Evolutionary conservation across 1,139 yeast species (phyloP).

Genomic region (Blastobotrys proliferans): DNA sequence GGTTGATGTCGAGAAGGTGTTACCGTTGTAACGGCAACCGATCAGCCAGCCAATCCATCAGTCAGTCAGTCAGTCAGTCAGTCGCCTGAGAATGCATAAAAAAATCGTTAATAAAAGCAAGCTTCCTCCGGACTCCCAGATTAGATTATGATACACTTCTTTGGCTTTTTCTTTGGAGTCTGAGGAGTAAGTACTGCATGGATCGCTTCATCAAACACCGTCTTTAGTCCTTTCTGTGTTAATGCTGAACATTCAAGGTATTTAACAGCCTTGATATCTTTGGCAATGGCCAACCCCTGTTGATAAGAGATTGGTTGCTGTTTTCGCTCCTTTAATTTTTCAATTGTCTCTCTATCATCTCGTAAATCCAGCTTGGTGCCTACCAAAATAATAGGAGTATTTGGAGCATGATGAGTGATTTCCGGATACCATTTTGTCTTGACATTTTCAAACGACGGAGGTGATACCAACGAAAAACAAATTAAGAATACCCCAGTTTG

Average conservation of each 20-base stretch:
- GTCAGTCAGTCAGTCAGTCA: no score
- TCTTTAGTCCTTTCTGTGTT: slow-evolving; percentile 72
- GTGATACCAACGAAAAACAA: slow-evolving; percentile 83
- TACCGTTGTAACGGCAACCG: no score
- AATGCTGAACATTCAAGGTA: slow-evolving; percentile 91
- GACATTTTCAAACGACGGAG: slow-evolving; percentile 76
- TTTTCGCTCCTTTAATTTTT: slow-evolving; percentile 61
- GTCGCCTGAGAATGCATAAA: background rate
- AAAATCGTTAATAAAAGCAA: background rate
- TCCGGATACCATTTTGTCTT: slow-evolving; percentile 77
- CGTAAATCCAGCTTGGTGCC: slow-evolving; percentile 87
- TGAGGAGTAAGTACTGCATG: slow-evolving; percentile 62
- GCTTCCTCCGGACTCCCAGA: background rate
- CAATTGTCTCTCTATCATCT: slow-evolving; percentile 73
- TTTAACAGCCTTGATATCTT: slow-evolving; percentile 66
- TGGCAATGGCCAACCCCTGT: slow-evolving; percentile 66
- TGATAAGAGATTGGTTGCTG: slow-evolving; percentile 56
- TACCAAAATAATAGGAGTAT: slow-evolving; percentile 68
- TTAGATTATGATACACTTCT: slow-evolving; percentile 72
- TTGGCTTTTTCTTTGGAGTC: slow-evolving; percentile 35
- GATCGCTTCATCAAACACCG: slow-evolving; percentile 78
- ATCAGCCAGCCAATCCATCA: no score
- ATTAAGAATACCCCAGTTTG: slow-evolving; percentile 86
- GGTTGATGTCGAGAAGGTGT: no score
- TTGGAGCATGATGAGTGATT: slow-evolving; percentile 80